Conservation (phyloP, 768 basidiomycete genomes). For the Dentipellis fragilis region DNA sequence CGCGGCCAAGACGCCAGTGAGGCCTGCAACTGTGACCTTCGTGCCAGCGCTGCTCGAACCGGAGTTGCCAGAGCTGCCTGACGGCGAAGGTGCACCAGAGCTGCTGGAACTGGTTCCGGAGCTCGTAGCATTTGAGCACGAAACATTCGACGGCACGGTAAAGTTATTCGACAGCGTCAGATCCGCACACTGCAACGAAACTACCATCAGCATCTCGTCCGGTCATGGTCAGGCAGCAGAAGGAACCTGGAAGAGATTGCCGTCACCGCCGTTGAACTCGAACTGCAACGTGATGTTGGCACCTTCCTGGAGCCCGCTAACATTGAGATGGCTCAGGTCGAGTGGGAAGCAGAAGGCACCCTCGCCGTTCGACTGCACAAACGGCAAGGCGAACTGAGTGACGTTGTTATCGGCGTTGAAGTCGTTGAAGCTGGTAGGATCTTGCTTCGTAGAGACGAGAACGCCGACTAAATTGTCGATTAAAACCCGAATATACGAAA, state of each 20-base stretch:
- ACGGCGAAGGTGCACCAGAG: not conserved
- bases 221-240: not conserved
- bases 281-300: conserved; percentile 69
- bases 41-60: not conserved
- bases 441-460: conserved; percentile 40
- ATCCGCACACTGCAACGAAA: conserved; percentile 62
- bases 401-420: conserved; percentile 39
- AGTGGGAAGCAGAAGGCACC: conserved; percentile 63
- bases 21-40: too few relatives aligned
- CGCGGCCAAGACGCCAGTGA: not conserved
- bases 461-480: conserved; percentile 32
- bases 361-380: conserved; percentile 40
- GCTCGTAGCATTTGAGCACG: conserved; percentile 25
- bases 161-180: conserved; percentile 51
- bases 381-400: conserved; percentile 31
- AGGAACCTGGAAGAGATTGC: conserved; percentile 55
- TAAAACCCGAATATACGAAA: not conserved
- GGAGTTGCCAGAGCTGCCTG: not conserved
- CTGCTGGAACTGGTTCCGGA: not conserved
- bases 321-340: conserved; percentile 38
- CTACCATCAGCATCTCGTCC: not conserved
- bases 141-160: conserved; percentile 34
- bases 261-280: conserved; percentile 62
- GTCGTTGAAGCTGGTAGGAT: conserved; percentile 54
- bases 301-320: conserved; percentile 46